Percentiles rank a stretch among this genome's conserved stretches.
phyloP scores from a whole-genome alignment of 129 eudicot genomes.

The sunflower (Helianthus annuus) region HanXRQr2.0-SUNRISE NC_035447.2:56725221-56725720 shows the following conservation, averaged over 20 bases:
- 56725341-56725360: conserved; percentile 26
- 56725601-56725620: no score
- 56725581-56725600: no score
- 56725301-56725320: conserved; percentile 32
- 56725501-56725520: conserved; percentile 27
- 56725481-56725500: conserved; percentile 38
- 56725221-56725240: conserved; percentile 30
- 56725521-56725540: conserved; percentile 19
- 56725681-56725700: no score
- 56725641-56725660: no score
- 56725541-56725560: conserved; percentile 21
- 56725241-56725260: conserved; percentile 34
- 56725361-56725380: conserved; percentile 38
- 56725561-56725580: conserved; percentile 9
- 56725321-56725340: conserved; percentile 27
- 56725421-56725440: not conserved
- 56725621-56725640: no score
- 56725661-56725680: no score
- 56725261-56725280: conserved; percentile 45
- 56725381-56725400: conserved; percentile 20
- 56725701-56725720: no score
- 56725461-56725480: conserved; percentile 20
- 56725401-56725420: conserved; percentile 2
- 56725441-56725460: conserved; percentile 28
- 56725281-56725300: conserved; percentile 47